Evolutionary conservation across 345 rosid genomes (phyloP).

Genomic region (Sisymbrium irio): DNA sequence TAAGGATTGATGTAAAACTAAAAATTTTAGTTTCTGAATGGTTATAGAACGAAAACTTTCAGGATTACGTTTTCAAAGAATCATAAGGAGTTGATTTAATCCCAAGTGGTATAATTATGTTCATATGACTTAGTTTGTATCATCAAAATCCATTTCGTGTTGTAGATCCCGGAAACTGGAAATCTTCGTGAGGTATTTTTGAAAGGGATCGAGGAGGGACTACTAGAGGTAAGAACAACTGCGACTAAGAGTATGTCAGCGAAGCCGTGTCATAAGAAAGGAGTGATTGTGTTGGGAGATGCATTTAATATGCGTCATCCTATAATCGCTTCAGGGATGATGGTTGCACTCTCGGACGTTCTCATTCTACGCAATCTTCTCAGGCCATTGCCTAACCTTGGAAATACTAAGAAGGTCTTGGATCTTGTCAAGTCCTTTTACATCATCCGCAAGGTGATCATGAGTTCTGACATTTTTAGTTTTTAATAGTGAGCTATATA

Average conservation of each 20-base stretch:
- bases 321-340: conserved; percentile 29
- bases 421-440: conserved; percentile 24
- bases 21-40: background rate
- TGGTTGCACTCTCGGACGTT: conserved; percentile 33
- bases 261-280: conserved; percentile 5
- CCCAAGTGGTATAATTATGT: background rate
- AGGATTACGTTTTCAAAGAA: background rate
- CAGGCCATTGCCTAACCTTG: conserved; percentile 6
- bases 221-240: conserved; percentile 3
- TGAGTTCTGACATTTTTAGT: background rate
- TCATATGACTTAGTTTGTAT: background rate
- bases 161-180: conserved; percentile 26
- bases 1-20: background rate
- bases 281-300: conserved; percentile 33
- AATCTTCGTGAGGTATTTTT: conserved; percentile 16
- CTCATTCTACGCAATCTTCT: conserved; percentile 23
- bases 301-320: conserved; percentile 37
- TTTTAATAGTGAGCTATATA: background rate
- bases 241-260: conserved; percentile 12
- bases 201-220: conserved; percentile 29
- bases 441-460: conserved; percentile 28
- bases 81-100: background rate
- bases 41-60: no score
- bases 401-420: conserved; percentile 9
- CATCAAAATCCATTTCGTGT: background rate